Conservation (phyloP, 805 yeast species). For the Tetrapisispora phaffii region DNA sequence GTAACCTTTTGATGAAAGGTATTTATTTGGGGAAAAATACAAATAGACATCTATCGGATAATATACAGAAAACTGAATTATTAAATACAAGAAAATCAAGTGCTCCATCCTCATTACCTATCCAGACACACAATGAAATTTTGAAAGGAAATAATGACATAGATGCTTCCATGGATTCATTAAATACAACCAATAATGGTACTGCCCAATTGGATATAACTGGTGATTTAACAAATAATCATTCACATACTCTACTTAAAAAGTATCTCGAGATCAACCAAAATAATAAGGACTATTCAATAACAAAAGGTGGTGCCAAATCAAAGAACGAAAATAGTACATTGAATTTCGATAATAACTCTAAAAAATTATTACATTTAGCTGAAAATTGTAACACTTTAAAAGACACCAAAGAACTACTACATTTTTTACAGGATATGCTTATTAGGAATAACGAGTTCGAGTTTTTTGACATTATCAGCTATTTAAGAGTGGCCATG, state of each 20-base stretch:
- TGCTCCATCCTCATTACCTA: constrained; percentile 13
- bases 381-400: background rate
- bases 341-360: background rate
- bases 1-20: constrained; percentile 1
- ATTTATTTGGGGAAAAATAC: background rate
- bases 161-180: background rate
- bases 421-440: constrained; percentile 15
- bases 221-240: constrained; percentile 18
- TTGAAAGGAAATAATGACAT: background rate
- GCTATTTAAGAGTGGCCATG: constrained; percentile 14
- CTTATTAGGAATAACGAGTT: constrained; percentile 1
- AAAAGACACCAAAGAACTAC: constrained; percentile 6
- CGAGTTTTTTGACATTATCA: background rate
- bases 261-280: constrained; percentile 17
- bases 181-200: background rate
- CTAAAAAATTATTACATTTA: background rate
- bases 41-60: background rate
- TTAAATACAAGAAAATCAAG: constrained; percentile 14
- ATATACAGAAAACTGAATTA: background rate
- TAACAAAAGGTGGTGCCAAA: background rate
- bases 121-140: background rate
- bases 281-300: background rate
- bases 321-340: background rate
- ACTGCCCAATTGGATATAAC: constrained; percentile 19
- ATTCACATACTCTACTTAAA: constrained; percentile 19